Percentiles rank a stretch among this genome's conserved stretches.
Evolutionary conservation across 345 rosid species (phyloP).

Genomic region (Aegle marmelos): DNA sequence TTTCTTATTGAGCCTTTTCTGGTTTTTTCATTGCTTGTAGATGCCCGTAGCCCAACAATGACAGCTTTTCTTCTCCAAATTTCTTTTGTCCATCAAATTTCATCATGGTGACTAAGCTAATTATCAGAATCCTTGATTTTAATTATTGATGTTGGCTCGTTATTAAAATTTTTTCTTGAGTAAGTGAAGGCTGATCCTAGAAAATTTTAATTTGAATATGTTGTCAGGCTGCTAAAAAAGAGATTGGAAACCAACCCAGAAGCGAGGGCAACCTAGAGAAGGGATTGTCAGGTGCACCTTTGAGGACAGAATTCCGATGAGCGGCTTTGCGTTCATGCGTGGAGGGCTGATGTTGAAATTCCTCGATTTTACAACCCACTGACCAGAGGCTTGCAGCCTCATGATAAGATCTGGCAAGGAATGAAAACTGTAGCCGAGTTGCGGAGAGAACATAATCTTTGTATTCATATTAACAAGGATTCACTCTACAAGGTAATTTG

Average conservation of each 20-base stretch:
- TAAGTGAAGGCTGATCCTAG: background rate
- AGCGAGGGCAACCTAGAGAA: too few relatives aligned
- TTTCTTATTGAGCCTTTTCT: too few relatives aligned
- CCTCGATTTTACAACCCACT: conserved; percentile 73
- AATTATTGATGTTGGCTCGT: background rate
- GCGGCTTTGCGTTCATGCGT: conserved; percentile 31
- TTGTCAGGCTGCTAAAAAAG: conserved; percentile 79
- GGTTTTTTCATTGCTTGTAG: background rate
- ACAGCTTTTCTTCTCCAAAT: background rate
- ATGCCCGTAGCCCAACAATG: background rate
- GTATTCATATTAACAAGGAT: conserved; percentile 79
- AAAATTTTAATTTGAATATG: background rate
- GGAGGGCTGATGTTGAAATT: conserved; percentile 14
- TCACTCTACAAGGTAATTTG: conserved; percentile 75
- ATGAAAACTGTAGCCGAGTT: conserved; percentile 87
- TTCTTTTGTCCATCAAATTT: background rate
- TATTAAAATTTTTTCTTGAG: background rate
- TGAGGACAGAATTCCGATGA: conserved; percentile 89
- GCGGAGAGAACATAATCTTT: conserved; percentile 63
- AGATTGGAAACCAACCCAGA: conserved; percentile 61
- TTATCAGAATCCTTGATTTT: background rate
- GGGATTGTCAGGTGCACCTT: conserved; percentile 94
- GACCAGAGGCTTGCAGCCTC: conserved; percentile 91
- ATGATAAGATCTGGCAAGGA: conserved; percentile 70
- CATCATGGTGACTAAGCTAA: background rate